These are phyloP conservation scores for Vigna unguiculata DNA, from an alignment of 306 rosid species.

Conservation along the genomic window DNA sequence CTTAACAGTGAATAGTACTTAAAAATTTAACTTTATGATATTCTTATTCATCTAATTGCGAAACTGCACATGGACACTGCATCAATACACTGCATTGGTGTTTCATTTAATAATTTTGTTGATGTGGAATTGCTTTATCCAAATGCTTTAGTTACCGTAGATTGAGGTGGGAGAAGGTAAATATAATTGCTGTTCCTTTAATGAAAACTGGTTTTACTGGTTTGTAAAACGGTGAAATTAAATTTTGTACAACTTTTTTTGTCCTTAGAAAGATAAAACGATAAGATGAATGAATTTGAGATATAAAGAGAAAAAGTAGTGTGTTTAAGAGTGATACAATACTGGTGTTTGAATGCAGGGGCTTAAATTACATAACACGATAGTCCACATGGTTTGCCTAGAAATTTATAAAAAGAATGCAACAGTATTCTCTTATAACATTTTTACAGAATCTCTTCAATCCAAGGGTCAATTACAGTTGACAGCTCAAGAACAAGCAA, in stretches of 20 bases:
- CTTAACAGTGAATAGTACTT: not conserved
- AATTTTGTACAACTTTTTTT: not conserved
- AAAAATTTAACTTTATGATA: not conserved
- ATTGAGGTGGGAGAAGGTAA: not conserved
- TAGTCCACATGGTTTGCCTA: not conserved
- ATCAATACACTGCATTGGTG: not conserved
- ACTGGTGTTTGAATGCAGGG: conserved; percentile 21
- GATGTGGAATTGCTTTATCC: not conserved
- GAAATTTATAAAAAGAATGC: conserved; percentile 22
- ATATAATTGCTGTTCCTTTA: not conserved
- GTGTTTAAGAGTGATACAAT: not conserved
- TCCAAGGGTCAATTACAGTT: conserved; percentile 42
- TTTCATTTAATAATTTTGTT: not conserved
- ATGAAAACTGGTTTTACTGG: not conserved
- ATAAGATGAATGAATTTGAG: not conserved
- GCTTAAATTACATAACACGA: not conserved
- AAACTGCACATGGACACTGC: not conserved
- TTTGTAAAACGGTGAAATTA: not conserved
- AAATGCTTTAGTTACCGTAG: not conserved
- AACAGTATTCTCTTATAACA: conserved; percentile 13
- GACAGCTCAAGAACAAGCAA: conserved; percentile 37
- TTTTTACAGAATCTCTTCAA: conserved; percentile 42
- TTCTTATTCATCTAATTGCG: not conserved
- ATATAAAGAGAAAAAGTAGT: not conserved
- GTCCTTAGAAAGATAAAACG: not conserved